Evolutionary conservation across 352 stramenopile species (phyloP), one percentile per base, ranked within the genome.

Genomic region (Phytophthora pini): DNA sequence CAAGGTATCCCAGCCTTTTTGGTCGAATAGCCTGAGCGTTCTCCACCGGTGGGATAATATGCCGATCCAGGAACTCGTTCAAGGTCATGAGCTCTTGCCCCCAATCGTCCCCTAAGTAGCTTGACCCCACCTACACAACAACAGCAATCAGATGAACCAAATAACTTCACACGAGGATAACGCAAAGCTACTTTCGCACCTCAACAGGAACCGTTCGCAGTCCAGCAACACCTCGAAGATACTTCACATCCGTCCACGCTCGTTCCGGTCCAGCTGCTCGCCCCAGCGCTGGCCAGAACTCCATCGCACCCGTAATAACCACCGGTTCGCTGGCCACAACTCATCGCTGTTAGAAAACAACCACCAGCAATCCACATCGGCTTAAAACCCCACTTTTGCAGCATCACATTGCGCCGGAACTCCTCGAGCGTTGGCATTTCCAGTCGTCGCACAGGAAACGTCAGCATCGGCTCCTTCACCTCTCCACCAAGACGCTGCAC

Each of bases 31-130:
- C 22, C 12, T 59, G 36, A 47, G 15, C 41, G 5, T 31, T 15
- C 48, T 32, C n/a, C 22, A 22, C 55, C 40, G 43, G 12, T 53
- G 10, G 48, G n/a, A 70, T 32, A 31, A 90, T 88, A 70, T 80
- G 69, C 26, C 57, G 60, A 67, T 95, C 84, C 8, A 95, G 72
- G 53, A 95, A 95, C 38, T 87, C 80, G 50, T 88, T 90, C 46
- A 95, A 39, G 0, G 84, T 91, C 82, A 95, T 93, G 44, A 95
- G 80, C 46, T 89, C 69, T 61, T 93, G 84, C 1, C 73, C 67
- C 87, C 87, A 95, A 48, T 93, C 80, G 48, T 95, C 83, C 44
- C 87, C 79, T 38, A 93, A 60, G 61, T 95, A 95, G 45, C 79
- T 93, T 8, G 82, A 92, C 2, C 87, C 87, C 26, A 95, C 68